Evolutionary conservation across 441 rosid genomes (phyloP).

Genomic region (Erodium trifolium): DNA sequence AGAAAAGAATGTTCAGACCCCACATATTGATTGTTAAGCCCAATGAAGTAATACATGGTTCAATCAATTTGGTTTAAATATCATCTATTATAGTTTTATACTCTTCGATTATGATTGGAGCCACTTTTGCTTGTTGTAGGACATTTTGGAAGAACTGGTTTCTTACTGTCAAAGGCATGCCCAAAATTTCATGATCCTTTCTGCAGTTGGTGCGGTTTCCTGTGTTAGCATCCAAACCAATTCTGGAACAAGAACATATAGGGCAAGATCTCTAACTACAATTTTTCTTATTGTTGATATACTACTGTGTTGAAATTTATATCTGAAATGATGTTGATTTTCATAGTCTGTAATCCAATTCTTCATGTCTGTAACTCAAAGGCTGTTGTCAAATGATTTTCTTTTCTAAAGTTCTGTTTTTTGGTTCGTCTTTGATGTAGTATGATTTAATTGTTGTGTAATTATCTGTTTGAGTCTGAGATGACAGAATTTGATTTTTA

Average conservation of each 20-base stretch:
- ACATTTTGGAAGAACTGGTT: not conserved
- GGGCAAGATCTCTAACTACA: not conserved
- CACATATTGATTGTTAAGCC: not conserved
- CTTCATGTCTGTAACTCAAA: not conserved
- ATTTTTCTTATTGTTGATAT: not conserved
- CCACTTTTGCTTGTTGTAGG: constrained; percentile 6
- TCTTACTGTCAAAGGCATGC: not conserved
- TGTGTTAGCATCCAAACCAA: not conserved
- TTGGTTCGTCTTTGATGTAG: not conserved
- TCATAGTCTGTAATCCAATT: not conserved
- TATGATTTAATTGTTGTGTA: not conserved
- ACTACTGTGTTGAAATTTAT: not conserved
- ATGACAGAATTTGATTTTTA: not conserved
- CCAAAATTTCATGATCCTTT: not conserved
- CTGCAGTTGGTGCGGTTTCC: not conserved
- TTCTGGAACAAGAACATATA: not conserved
- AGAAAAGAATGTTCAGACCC: not conserved
- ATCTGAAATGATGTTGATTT: not conserved
- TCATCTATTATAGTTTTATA: not conserved
- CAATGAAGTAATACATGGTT: not conserved
- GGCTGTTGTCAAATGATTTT: not conserved
- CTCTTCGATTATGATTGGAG: not conserved
- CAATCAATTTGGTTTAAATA: not conserved
- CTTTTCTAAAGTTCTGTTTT: not conserved
- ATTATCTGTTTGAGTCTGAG: not conserved